Conservation (phyloP, 306 rosid species). For the Vigna angularis region DNA sequence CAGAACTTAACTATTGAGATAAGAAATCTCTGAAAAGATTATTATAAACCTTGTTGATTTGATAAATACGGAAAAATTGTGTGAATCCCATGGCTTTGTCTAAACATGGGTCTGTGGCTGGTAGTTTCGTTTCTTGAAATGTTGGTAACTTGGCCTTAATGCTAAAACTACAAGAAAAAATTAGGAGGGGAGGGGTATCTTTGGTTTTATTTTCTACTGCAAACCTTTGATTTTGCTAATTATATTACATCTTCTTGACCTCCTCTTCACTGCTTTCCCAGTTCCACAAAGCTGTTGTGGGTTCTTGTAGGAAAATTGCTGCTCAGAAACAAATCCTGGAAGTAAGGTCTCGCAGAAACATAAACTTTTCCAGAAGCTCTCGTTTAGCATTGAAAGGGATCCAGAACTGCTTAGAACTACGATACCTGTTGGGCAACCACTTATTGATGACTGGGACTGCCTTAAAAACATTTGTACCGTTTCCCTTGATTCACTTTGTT, state of each 20-base stretch:
- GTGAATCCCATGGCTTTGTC: too few relatives aligned
- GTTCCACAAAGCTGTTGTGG: constrained; percentile 91
- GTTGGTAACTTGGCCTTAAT: constrained; percentile 18
- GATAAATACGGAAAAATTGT: background rate
- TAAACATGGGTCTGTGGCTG: too few relatives aligned
- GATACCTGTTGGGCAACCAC: constrained; percentile 77
- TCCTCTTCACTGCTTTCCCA: constrained; percentile 47
- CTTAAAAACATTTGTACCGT: constrained; percentile 73
- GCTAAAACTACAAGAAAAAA: constrained; percentile 21
- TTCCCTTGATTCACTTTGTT: constrained; percentile 24
- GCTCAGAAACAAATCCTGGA: constrained; percentile 86
- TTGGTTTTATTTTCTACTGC: background rate
- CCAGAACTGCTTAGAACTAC: constrained; percentile 65
- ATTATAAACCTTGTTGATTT: background rate
- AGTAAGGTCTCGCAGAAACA: constrained; percentile 89
- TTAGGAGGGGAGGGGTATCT: background rate
- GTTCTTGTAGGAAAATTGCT: constrained; percentile 72
- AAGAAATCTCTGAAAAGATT: background rate
- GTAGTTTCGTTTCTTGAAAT: background rate
- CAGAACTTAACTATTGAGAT: constrained; percentile 32
- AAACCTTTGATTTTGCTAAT: background rate
- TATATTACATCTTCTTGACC: constrained; percentile 31
- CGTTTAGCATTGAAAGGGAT: constrained; percentile 85
- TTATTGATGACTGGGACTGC: constrained; percentile 92
- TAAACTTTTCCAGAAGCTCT: constrained; percentile 80